Base-by-base conservation (phyloP, 352 stramenopile genomes). In the Phytophthora multivora region DNA sequence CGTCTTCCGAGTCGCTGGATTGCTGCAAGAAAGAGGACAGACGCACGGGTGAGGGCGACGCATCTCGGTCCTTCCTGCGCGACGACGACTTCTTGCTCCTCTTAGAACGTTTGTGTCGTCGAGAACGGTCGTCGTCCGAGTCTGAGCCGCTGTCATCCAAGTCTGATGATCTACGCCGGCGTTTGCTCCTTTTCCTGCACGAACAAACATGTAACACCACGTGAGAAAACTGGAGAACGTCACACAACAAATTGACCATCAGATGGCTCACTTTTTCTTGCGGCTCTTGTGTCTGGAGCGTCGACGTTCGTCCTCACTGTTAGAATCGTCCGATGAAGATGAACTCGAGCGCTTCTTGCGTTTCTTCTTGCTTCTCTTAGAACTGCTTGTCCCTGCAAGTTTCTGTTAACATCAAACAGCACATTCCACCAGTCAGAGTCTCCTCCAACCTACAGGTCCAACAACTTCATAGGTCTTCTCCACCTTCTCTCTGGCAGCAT, bases 1-100 rank as follows among this genome's bases (percentile, higher is more conserved):
- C 67, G 43, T 52, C 31, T 38, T 61, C 67, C 25, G 67, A 75
- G 7, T 70, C 63, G 56, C 47, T 80, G 12, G 47, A 56, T 58
- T 89, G 72, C 35, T 92, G 78, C 54, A 98, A 92, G 65, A 98
- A 98, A n/a, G 90, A 93, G 8, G 88, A 97, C 19, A 98, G 78
- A 25, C 88, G 80, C 63, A 93, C 70, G 26, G 86, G 80, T 40
- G 83, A 92, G 26, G 73, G 68, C 31, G 74, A 92, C 31, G 49
- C 65, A 39, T 83, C 72, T 43, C 62, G 62, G 26, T 69, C 46
- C 59, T 77, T 83, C 42, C 51, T 84, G 33, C 66, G 54, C 28
- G 66, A 74, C 30, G 62, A 56, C 40, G 62, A 56, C 41, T 80
- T 83, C 43, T 71, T 72, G 47, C 56, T 83, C 67, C 79, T 76